Base-by-base conservation (phyloP, 1,284 basidiomycete genomes). In the Tranzscheliella williamsii region DNA sequence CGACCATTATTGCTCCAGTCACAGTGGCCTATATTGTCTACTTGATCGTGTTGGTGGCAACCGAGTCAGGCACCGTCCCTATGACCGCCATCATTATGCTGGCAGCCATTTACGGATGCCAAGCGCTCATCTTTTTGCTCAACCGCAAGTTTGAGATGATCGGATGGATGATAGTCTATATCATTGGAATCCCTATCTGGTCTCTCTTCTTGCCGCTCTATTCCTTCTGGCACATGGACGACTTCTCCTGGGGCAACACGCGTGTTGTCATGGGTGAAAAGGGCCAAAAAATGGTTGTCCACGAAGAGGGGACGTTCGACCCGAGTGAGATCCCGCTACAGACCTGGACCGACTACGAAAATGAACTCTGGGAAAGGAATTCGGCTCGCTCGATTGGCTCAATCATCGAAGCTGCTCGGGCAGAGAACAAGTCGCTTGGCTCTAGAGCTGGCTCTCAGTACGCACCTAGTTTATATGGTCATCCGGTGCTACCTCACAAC, bases 201-300 rank as follows among this genome's bases (percentile, higher is more conserved):
- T 92, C 92, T 17, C 87, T 98, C 81, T 84, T 92, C 80, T 84
- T 97, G 30, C 94, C 93, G 1, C 80, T 96, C 17, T 96, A 96
- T 79, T 94, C 94, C 1, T 97, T 97, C 86, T 98, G 93, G 94
- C 86, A 84, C 67, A 97, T 97, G 93, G 94, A 97, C 80, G 91
- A 95, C 80, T 97, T 97, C 85, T 93, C 90, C 4, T 78, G 78
- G 95, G 95, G 95, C 85, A 84, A 85, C 37, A 95, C 92, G 17
- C 89, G 90, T 85, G 79, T 93, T 57, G 93, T 98, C 24, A 81
- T 95, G 66, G 94, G 93, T 67, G 94, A 98, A 80, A 84, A 87
- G 50, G 94, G 93, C 23, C 91, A 76, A 66, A 76, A 75, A 81
- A 82, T 96, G 66, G 86, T 97, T 61, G 86, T 97, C 43, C 93